Conservation (phyloP, 1,284 basidiomycete genomes). For the Somion occarium region DNA sequence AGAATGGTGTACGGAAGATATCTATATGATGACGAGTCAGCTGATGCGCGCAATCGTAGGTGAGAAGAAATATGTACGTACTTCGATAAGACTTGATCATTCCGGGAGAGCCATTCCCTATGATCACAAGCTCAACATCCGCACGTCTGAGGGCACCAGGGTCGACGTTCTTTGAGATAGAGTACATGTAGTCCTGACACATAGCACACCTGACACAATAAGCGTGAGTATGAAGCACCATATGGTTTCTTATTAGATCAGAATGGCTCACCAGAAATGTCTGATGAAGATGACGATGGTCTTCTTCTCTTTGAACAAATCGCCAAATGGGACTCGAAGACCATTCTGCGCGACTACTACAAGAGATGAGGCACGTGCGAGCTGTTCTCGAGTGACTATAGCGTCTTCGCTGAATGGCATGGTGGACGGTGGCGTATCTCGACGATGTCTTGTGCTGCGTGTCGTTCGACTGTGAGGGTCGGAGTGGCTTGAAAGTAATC, state of each 20-base stretch:
- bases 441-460: slow-evolving; percentile 1
- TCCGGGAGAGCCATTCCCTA: slow-evolving; percentile 75
- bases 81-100: slow-evolving; percentile 69
- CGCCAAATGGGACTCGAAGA: slow-evolving; percentile 61
- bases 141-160: slow-evolving; percentile 49
- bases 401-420: slow-evolving; percentile 23
- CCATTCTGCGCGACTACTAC: slow-evolving; percentile 67
- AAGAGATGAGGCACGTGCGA: slow-evolving; percentile 59
- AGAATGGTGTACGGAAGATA: slow-evolving; percentile 57
- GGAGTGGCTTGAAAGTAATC: slow-evolving; percentile 1
- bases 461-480: slow-evolving; percentile 5
- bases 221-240: slow-evolving; percentile 4
- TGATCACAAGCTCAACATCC: slow-evolving; percentile 60
- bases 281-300: slow-evolving; percentile 75
- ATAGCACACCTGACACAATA: slow-evolving; percentile 52
- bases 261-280: slow-evolving; percentile 57
- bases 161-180: slow-evolving; percentile 50
- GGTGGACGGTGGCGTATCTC: slow-evolving; percentile 2
- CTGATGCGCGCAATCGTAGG: neutral
- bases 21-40: slow-evolving; percentile 29
- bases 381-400: slow-evolving; percentile 42
- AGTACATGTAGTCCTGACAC: slow-evolving; percentile 83
- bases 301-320: slow-evolving; percentile 59
- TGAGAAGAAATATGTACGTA: slow-evolving; percentile 26
- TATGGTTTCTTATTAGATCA: neutral